Base-by-base conservation (phyloP, 805 yeast genomes). In the Kodamaea fukazawae region DNA sequence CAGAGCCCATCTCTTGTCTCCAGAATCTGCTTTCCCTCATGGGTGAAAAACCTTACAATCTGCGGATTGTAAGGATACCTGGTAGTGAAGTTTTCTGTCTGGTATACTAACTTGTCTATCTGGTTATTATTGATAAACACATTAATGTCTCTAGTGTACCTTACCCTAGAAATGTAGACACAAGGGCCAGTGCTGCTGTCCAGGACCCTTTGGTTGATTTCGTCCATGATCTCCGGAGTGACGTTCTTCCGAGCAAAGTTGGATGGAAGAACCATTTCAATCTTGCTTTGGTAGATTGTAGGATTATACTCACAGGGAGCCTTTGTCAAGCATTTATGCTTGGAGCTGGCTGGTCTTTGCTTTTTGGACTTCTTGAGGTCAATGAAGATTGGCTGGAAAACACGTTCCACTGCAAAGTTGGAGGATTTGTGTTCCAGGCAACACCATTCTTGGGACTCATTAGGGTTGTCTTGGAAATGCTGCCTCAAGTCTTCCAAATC, bases 1-100 rank as follows among this genome's bases (percentile, higher is more conserved):
- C 71, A 66, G 16, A 66, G 43, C 1, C 65, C 71, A 32, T 54
- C 42, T 29, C 67, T 51, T 1, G 70, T 57, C 17, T 45, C 48
- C 23, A 48, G 48, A 29, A 48, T 41, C 18, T 18, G 32, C 33
- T 20, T 30, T 2, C 25, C 34, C 5, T 29, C 33, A 16, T 32
- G 28, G 5, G 15, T 12, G 14, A 28, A 31, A 20, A 17, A 38
- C 20, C 26, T 18, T 12, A 38, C 42, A 32, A 38, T 38, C 25
- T 38, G 42, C n/a, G 30, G 42, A 17, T 38, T 33, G 29, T 38
- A 38, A 5, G 42, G 42, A 22, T 27, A 33, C 17, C 14, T 30
- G 4, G 28, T 29, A 10, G 37, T 14, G 28, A 38, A 38, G 22
- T 34, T 28, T 15, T 38, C 42, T 2, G 17, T 29, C 26, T 37